Evolutionary conservation across 257 asterid species (phyloP).

Genomic region (Fraxinus anomala): DNA sequence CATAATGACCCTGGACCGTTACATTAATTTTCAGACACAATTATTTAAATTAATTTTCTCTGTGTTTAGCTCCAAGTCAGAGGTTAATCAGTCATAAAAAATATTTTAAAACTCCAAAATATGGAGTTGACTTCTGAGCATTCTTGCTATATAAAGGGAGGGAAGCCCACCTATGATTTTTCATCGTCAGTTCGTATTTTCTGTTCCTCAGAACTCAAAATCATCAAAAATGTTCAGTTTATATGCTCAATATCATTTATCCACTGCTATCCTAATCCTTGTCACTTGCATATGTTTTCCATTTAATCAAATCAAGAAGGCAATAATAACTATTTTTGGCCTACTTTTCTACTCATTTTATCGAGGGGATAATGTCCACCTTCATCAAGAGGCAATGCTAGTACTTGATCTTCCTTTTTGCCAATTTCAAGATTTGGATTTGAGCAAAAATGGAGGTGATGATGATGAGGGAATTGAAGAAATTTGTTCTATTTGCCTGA

Average conservation of each 20-base stretch:
- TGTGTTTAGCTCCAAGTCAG: neutral
- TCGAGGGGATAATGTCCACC: neutral
- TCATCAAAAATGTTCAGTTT: constrained; percentile 28
- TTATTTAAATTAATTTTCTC: neutral
- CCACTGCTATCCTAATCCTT: constrained; percentile 23
- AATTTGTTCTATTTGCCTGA: constrained; percentile 59
- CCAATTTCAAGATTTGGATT: constrained; percentile 19
- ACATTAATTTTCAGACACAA: neutral
- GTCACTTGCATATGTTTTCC: constrained; percentile 36
- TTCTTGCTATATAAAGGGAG: neutral
- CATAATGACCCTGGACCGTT: neutral
- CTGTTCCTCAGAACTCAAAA: neutral
- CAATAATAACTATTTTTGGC: neutral
- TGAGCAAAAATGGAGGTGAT: neutral
- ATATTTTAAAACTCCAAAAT: neutral
- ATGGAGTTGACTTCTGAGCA: neutral
- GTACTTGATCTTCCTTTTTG: constrained; percentile 1
- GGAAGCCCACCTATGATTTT: neutral
- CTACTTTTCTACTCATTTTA: neutral
- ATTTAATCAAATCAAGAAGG: constrained; percentile 16
- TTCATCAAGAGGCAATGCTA: neutral
- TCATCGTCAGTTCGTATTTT: neutral
- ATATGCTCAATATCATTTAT: constrained; percentile 26
- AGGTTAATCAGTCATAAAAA: neutral
- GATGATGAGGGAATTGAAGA: constrained; percentile 14